Conservation (phyloP, 441 rosid genomes). For the Sinapis alba region DNA sequence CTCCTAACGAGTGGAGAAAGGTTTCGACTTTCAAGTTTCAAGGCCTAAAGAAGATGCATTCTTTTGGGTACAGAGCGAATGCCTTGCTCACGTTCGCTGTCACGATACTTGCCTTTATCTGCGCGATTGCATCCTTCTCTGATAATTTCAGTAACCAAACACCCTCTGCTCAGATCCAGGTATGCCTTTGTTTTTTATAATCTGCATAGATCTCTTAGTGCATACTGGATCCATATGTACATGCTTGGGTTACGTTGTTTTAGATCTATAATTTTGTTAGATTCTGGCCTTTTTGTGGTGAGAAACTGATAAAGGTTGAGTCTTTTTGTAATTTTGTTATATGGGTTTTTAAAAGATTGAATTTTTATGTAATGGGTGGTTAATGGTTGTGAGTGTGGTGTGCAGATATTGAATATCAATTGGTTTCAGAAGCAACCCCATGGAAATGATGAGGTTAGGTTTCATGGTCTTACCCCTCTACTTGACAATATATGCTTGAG, state of each 20-base stretch:
- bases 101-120: slow-evolving; percentile 73
- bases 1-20: background rate
- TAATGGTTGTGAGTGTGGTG: slow-evolving; percentile 3
- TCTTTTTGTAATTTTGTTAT: background rate
- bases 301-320: background rate
- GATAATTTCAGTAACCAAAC: slow-evolving; percentile 71
- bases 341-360: background rate
- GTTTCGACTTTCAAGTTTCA: background rate
- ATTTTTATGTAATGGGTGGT: background rate
- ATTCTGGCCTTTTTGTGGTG: background rate
- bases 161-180: slow-evolving; percentile 78
- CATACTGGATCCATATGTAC: background rate
- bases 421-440: slow-evolving; percentile 48
- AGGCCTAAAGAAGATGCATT: slow-evolving; percentile 59
- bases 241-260: background rate
- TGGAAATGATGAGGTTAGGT: slow-evolving; percentile 81
- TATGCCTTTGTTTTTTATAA: background rate
- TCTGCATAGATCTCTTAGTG: background rate
- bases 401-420: slow-evolving; percentile 73
- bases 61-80: slow-evolving; percentile 80
- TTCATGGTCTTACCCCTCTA: background rate
- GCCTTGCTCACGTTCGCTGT: slow-evolving; percentile 39
- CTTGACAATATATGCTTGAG: no score
- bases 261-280: no score
- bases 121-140: slow-evolving; percentile 74